Base-by-base conservation (phyloP, 140 eudicot species). In the Cichorium intybus region DNA sequence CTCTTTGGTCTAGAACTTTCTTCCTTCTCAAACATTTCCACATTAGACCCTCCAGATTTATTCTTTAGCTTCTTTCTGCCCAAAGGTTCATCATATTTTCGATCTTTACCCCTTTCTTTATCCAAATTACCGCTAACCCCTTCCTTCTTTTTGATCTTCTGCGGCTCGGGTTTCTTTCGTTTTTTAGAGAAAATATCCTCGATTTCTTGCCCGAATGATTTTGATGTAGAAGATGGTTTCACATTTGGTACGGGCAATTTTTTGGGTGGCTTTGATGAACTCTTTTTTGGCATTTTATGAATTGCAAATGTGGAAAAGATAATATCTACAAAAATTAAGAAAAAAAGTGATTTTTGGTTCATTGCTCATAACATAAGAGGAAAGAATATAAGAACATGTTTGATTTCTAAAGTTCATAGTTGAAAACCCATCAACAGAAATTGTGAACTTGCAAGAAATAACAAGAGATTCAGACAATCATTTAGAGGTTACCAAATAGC, bases 101-200 rank as follows among this genome's bases (percentile, higher is more conserved):
- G 34, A 60, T 79, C 83, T 47, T 71, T 70, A 48, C 70, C 50
- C 12, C 37, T 49, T 39, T 66, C 72, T 68, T 63, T 79, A 41
- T 62, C 52, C 45, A 24, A 16, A 46, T 71, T 67, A 24, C 60
- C 66, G 50, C 20, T 52, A 10, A 26, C 57, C 11, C 41, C 49
- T 59, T 63, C 68, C 7, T 11, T 22, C 39, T 75, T 68, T 7
- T 62, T 33, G 24, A 45, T 51, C 28, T 80, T 55, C 18, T 62
- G 47, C 10, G 49, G 62, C 68, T 71, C 89, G 4, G 82, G 61
- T 56, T 71, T 81, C 84, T 84, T 86, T 71, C 85, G 63, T 73
- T 84, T 90, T 69, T 81, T 85, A 11, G 87, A 83, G 46, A 87
- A 84, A 15, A 87, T 79, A 0, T 87, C 92, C 24, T 87, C 93